A percentile compares a stretch with the other conserved stretches of the same genome.
Evolutionary conservation across 345 rosid species (phyloP).

Genomic region (Geranium rotundifolium): DNA sequence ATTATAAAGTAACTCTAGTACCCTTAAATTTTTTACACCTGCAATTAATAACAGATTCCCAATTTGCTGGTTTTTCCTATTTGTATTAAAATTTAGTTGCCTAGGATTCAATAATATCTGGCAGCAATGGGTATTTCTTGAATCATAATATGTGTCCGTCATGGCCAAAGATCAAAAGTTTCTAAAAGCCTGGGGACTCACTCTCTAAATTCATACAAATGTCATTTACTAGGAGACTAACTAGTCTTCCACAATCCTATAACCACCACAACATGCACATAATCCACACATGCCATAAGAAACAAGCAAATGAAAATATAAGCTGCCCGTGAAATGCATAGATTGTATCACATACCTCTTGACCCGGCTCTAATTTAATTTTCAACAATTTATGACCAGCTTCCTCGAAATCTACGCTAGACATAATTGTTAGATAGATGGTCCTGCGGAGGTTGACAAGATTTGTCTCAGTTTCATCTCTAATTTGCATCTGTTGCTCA

Average conservation of each 20-base stretch:
- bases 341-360: conserved; percentile 51
- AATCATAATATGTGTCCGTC: neutral
- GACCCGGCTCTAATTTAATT: conserved; percentile 94
- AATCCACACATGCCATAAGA: too few species aligned
- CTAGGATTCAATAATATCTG: neutral
- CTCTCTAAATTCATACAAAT: neutral
- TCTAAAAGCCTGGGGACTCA: too few species aligned
- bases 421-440: conserved; percentile 90
- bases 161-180: too few species aligned
- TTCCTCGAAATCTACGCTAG: conserved; percentile 96
- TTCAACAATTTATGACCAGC: conserved; percentile 93
- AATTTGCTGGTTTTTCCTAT: neutral
- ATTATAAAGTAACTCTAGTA: too few species aligned
- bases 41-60: neutral
- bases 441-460: conserved; percentile 93
- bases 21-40: too few species aligned
- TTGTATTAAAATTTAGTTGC: too few species aligned
- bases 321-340: neutral
- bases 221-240: too few species aligned
- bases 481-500: conserved; percentile 64
- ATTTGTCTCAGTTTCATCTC: conserved; percentile 93
- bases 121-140: neutral
- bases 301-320: neutral
- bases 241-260: too few species aligned
- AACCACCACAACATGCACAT: too few species aligned